Evolutionary conservation across 352 stramenopile genomes (phyloP).

Genomic region (Pythium vanterpoolii): DNA sequence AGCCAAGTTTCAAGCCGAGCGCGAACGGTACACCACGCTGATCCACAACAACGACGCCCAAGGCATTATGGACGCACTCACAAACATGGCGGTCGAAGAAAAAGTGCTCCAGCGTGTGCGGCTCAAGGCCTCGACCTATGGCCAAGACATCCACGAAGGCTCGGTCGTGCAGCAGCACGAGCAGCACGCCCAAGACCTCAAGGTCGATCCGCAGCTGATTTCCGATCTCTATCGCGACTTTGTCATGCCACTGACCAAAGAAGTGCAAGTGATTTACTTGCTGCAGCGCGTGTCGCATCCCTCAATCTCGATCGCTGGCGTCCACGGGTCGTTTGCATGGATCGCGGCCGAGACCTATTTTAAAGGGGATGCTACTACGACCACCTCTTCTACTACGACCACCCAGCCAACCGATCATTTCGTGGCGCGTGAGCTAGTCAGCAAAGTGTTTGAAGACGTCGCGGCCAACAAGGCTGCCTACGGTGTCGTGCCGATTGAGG

Average conservation of each 20-base stretch:
- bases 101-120: slow-evolving; percentile 91
- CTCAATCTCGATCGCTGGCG: slow-evolving; percentile 64
- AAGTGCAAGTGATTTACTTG: slow-evolving; percentile 95
- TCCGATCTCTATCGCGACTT: slow-evolving; percentile 96
- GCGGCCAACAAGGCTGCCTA: slow-evolving; percentile 79
- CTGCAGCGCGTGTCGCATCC: slow-evolving; percentile 79
- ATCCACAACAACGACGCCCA: slow-evolving; percentile 91
- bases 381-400: neutral
- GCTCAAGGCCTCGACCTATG: slow-evolving; percentile 97
- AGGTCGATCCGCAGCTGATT: slow-evolving; percentile 96
- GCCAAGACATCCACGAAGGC: slow-evolving; percentile 76
- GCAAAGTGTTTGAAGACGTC: slow-evolving; percentile 77
- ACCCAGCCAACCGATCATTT: slow-evolving; percentile 45
- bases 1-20: slow-evolving; percentile 94
- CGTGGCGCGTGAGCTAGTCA: slow-evolving; percentile 53
- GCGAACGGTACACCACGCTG: slow-evolving; percentile 90
- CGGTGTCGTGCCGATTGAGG: slow-evolving; percentile 84
- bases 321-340: slow-evolving; percentile 78
- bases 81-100: slow-evolving; percentile 92
- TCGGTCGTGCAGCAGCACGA: slow-evolving; percentile 16
- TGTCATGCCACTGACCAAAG: slow-evolving; percentile 98
- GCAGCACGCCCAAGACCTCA: slow-evolving; percentile 57
- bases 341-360: slow-evolving; percentile 68
- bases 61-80: slow-evolving; percentile 96
- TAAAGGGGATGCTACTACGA: slow-evolving; percentile 28